Evolutionary conservation across 306 rosid species (phyloP).

Genomic region (Amphicarpaea edgeworthii): DNA sequence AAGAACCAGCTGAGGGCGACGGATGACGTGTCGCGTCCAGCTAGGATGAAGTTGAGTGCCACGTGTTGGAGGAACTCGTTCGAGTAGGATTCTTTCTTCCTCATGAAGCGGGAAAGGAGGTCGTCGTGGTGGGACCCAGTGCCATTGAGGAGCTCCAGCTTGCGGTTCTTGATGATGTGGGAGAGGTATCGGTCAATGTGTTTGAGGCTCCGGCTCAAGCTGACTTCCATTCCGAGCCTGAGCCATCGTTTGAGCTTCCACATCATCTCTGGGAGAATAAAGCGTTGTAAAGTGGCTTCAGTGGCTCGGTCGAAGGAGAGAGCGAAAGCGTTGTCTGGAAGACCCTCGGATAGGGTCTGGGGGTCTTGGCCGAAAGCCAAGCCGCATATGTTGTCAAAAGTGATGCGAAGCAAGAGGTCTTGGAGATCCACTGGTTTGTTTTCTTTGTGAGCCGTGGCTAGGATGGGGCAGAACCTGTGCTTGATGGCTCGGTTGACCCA

Average conservation of each 20-base stretch:
- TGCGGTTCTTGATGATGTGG: slow-evolving; percentile 66
- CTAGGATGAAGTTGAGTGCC: slow-evolving; percentile 90
- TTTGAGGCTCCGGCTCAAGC: slow-evolving; percentile 56
- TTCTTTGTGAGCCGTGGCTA: slow-evolving; percentile 57
- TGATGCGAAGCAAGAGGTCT: slow-evolving; percentile 87
- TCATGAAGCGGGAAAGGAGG: slow-evolving; percentile 82
- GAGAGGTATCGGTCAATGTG: slow-evolving; percentile 64
- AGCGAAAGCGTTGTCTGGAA: slow-evolving; percentile 53
- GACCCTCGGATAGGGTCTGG: slow-evolving; percentile 54
- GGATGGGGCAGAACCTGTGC: slow-evolving; percentile 71
- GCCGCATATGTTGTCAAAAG: slow-evolving; percentile 95
- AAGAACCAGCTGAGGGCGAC: slow-evolving; percentile 93
- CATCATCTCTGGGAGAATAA: slow-evolving; percentile 46
- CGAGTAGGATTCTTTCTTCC: slow-evolving; percentile 74
- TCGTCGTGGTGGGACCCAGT: slow-evolving; percentile 68
- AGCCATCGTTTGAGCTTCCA: slow-evolving; percentile 62
- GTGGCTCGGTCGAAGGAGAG: slow-evolving; percentile 59
- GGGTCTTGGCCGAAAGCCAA: slow-evolving; percentile 88
- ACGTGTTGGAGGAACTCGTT: slow-evolving; percentile 80
- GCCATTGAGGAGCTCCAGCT: slow-evolving; percentile 54
- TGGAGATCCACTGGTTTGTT: slow-evolving; percentile 69
- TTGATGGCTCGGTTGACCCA: slow-evolving; percentile 94
- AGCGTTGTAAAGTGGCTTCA: slow-evolving; percentile 55
- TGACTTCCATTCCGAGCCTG: slow-evolving; percentile 65
- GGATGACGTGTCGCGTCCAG: slow-evolving; percentile 94